phyloP scores from a whole-genome alignment of 148 eudicot species.

The Oxyria digyna region DNA sequence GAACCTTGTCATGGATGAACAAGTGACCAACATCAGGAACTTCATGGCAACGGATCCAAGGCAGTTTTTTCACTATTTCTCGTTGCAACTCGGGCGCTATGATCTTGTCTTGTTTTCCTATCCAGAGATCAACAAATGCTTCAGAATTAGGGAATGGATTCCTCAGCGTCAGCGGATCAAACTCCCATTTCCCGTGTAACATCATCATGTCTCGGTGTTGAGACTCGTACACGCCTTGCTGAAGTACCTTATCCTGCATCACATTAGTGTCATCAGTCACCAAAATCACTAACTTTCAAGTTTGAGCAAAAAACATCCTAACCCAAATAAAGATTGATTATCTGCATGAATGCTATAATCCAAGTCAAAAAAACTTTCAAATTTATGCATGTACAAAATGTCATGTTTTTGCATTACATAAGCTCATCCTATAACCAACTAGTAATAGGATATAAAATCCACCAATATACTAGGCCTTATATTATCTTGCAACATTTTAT shows the following conservation, averaged over 20 bases:
- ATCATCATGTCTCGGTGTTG: conserved; percentile 12
- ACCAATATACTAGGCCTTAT: no score
- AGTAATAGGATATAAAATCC: no score
- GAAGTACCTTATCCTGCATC: conserved; percentile 13
- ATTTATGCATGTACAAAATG: no score
- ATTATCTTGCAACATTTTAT: no score
- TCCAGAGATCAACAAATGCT: conserved; percentile 19
- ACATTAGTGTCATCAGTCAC: not conserved
- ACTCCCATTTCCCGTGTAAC: conserved; percentile 22
- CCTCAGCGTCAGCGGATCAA: conserved; percentile 13
- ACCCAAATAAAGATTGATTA: not conserved
- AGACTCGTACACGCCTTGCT: conserved; percentile 16
- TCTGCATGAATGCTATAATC: not conserved
- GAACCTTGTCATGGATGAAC: not conserved
- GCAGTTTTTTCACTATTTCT: conserved; percentile 10
- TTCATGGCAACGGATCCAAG: conserved; percentile 22
- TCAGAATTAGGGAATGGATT: conserved; percentile 9
- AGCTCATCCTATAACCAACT: no score
- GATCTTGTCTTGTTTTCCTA: conserved; percentile 19
- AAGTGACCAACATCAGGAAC: conserved; percentile 20
- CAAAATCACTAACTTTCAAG: not conserved
- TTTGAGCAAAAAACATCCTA: not conserved
- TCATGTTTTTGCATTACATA: no score
- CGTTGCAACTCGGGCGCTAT: conserved; percentile 12
- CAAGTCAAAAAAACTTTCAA: no score